phyloP scores from a whole-genome alignment of 2,329 filamentous ascomycete species.

The Cercospora sesami region DNA sequence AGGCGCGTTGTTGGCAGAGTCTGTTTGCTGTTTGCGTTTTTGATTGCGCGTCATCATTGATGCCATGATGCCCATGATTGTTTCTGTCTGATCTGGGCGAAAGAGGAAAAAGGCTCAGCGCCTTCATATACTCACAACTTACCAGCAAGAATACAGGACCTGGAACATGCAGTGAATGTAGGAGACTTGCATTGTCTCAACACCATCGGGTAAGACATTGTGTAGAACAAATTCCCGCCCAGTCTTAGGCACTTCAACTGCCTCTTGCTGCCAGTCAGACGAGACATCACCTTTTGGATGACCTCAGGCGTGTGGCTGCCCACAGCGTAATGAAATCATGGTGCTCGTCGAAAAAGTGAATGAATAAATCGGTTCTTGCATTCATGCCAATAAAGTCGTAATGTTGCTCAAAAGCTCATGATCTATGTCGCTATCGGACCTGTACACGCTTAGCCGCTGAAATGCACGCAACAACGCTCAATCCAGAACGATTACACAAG shows the following conservation, averaged over 20 bases:
- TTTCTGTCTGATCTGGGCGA: neutral
- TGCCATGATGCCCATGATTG: neutral
- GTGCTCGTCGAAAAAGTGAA: neutral
- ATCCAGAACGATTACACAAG: neutral
- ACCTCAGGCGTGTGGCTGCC: neutral
- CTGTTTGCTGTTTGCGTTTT: neutral
- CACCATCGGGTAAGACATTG: neutral
- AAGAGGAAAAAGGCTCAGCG: neutral
- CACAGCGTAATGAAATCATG: neutral
- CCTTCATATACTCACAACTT: neutral
- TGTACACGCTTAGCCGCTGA: slow-evolving; percentile 4
- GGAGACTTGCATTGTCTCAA: neutral
- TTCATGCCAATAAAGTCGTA: neutral
- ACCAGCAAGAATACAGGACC: neutral
- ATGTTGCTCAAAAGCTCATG: neutral
- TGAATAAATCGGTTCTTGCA: neutral
- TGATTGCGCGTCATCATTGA: neutral
- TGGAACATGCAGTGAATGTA: neutral
- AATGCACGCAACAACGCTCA: neutral
- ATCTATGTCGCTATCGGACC: neutral
- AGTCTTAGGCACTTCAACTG: neutral
- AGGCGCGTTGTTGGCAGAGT: neutral
- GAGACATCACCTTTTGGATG: neutral
- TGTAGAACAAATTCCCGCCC: neutral
- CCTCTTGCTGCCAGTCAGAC: neutral